Conservation (phyloP, 306 rosid species). For the Amphicarpaea edgeworthii region DNA sequence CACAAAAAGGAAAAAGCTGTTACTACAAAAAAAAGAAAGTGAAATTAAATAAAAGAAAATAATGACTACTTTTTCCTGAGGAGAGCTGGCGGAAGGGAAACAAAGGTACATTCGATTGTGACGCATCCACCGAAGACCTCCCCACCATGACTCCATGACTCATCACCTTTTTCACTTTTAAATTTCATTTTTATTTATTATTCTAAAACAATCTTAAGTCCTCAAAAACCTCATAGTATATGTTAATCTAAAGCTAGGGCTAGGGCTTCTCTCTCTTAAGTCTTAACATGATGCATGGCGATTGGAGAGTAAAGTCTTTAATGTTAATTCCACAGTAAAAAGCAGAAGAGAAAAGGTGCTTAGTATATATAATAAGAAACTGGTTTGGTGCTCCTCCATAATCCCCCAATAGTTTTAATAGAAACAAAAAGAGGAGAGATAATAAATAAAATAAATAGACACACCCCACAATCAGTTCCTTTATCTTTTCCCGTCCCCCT, state of each 20-base stretch:
- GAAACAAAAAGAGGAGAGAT: constrained; percentile 56
- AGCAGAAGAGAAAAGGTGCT: constrained; percentile 50
- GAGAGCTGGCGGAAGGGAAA: constrained; percentile 55
- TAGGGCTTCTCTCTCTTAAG: constrained; percentile 50
- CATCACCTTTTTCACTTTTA: constrained; percentile 59
- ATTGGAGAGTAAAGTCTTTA: constrained; percentile 42
- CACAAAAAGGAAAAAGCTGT: constrained; percentile 27
- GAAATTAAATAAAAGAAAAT: constrained; percentile 41
- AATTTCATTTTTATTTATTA: constrained; percentile 49
- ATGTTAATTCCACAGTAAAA: constrained; percentile 50
- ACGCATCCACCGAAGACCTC: constrained; percentile 79
- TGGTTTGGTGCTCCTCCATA: constrained; percentile 50
- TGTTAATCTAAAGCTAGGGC: constrained; percentile 37
- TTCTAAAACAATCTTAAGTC: constrained; percentile 16
- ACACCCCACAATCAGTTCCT: constrained; percentile 55
- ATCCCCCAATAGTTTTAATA: constrained; percentile 54
- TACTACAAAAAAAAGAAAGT: constrained; percentile 29
- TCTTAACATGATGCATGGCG: constrained; percentile 58
- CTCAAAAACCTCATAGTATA: constrained; percentile 17
- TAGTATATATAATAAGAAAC: constrained; percentile 58
- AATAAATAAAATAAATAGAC: constrained; percentile 50
- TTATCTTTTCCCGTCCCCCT: constrained; percentile 75
- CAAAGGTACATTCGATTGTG: constrained; percentile 74
- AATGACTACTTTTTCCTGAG: constrained; percentile 46
- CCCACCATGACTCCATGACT: constrained; percentile 65